Evolutionary conservation across 2,329 filamentous ascomycete genomes (phyloP).

Genomic region (Neodidymelliopsis sp.): DNA sequence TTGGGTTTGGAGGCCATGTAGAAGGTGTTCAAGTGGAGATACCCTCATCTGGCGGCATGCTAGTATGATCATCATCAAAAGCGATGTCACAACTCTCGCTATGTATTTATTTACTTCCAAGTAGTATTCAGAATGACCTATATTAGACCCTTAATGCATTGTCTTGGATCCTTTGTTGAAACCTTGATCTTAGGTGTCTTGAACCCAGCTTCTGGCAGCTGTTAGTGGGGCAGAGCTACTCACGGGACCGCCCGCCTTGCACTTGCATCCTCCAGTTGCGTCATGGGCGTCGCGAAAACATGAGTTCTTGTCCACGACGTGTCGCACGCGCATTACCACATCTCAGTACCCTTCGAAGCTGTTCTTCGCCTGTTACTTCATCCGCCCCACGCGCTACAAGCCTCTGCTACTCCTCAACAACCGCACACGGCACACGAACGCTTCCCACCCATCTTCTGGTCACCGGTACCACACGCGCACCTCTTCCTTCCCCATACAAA

Average conservation of each 20-base stretch:
- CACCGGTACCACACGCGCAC: neutral
- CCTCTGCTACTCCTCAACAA: neutral
- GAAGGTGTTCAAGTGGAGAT: constrained; percentile 21
- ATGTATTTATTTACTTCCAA: constrained; percentile 10
- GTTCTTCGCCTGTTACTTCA: neutral
- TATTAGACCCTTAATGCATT: neutral
- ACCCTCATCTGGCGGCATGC: constrained; percentile 16
- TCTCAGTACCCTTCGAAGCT: neutral
- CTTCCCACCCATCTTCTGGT: neutral
- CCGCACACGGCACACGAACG: neutral
- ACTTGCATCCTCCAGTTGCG: constrained; percentile 30
- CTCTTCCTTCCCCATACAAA: neutral
- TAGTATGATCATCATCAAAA: constrained; percentile 21
- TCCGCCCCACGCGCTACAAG: neutral
- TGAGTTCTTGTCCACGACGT: constrained; percentile 23
- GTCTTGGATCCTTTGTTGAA: too few relatives aligned
- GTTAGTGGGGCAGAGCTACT: constrained; percentile 14
- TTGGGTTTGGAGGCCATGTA: constrained; percentile 8
- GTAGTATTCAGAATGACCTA: constrained; percentile 3
- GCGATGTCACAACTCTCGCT: constrained; percentile 1
- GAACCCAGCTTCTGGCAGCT: neutral
- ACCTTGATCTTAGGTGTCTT: neutral
- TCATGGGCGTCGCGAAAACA: constrained; percentile 34
- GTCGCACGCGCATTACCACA: constrained; percentile 9
- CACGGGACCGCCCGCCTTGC: constrained; percentile 7